These are phyloP conservation scores for Spergularia bocconei DNA, from an alignment of 148 eudicot species.

Conservation along the genomic window DNA sequence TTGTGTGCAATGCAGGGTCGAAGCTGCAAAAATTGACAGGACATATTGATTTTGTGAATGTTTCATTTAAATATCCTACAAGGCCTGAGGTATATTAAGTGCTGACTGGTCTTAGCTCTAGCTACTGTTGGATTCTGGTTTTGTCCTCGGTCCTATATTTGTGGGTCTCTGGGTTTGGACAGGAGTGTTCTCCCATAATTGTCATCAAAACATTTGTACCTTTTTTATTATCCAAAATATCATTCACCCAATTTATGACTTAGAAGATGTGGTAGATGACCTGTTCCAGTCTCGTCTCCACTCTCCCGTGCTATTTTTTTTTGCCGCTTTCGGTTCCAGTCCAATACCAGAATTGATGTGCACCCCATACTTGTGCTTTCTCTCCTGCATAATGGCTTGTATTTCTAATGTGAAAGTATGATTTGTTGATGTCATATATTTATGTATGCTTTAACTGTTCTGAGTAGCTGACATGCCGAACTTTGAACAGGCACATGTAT, in stretches of 20 bases:
- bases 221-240: too few relatives aligned
- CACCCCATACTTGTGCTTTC: too few relatives aligned
- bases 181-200: too few relatives aligned
- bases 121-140: conserved; percentile 1
- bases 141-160: background rate
- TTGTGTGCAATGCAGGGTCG: conserved; percentile 48
- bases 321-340: too few relatives aligned
- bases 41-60: conserved; percentile 66
- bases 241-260: too few relatives aligned
- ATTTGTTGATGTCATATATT: background rate
- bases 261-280: background rate
- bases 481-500: conserved; percentile 64
- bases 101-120: conserved; percentile 10
- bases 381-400: background rate
- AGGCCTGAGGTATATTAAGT: conserved; percentile 53
- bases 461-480: conserved; percentile 25
- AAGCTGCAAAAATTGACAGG: conserved; percentile 66
- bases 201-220: too few relatives aligned
- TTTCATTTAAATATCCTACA: conserved; percentile 74
- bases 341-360: too few relatives aligned
- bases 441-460: background rate
- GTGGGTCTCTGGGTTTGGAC: background rate
- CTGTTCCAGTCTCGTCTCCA: background rate
- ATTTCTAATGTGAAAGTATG: background rate
- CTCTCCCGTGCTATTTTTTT: too few relatives aligned